Percentiles rank a stretch among this genome's conserved stretches.
These are phyloP conservation scores for Croton laevigatus DNA, from an alignment of 441 rosid species.

Conservation along the genomic window DNA sequence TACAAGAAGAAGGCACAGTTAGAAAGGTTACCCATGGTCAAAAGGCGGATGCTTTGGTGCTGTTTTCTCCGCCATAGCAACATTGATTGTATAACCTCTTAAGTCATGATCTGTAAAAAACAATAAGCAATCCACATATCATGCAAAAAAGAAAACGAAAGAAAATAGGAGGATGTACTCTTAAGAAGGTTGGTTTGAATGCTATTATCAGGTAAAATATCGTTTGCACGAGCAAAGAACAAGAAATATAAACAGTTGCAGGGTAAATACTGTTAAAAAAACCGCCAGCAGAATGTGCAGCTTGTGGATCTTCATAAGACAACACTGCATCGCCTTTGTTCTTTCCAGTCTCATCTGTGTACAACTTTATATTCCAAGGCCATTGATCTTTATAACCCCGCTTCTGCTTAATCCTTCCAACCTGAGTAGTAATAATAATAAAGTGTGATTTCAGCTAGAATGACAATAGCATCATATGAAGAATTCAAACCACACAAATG, in stretches of 20 bases:
- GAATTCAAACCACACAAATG: neutral
- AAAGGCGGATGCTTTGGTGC: constrained; percentile 56
- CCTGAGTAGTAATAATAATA: constrained; percentile 36
- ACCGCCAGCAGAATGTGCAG: constrained; percentile 89
- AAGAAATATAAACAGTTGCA: neutral
- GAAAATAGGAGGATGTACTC: neutral
- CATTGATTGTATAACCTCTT: constrained; percentile 75
- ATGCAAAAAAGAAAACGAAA: neutral
- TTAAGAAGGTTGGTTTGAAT: neutral
- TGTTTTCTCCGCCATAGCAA: constrained; percentile 90
- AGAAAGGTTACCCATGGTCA: constrained; percentile 58
- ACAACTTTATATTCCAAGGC: constrained; percentile 93
- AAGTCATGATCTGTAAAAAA: constrained; percentile 62
- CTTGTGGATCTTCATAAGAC: constrained; percentile 92
- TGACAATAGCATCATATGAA: neutral
- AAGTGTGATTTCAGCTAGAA: constrained; percentile 4
- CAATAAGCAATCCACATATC: neutral
- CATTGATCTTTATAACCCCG: constrained; percentile 96
- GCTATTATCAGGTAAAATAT: neutral
- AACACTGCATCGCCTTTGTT: constrained; percentile 87
- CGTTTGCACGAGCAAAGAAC: constrained; percentile 3
- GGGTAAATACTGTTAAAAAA: constrained; percentile 66
- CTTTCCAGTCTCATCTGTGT: constrained; percentile 90
- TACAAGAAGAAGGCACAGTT: neutral
- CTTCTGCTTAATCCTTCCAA: constrained; percentile 95